These are phyloP conservation scores for Pseudonitzschia delicatissima DNA, from an alignment of 108 stramenopile species.

Conservation along the genomic window DNA sequence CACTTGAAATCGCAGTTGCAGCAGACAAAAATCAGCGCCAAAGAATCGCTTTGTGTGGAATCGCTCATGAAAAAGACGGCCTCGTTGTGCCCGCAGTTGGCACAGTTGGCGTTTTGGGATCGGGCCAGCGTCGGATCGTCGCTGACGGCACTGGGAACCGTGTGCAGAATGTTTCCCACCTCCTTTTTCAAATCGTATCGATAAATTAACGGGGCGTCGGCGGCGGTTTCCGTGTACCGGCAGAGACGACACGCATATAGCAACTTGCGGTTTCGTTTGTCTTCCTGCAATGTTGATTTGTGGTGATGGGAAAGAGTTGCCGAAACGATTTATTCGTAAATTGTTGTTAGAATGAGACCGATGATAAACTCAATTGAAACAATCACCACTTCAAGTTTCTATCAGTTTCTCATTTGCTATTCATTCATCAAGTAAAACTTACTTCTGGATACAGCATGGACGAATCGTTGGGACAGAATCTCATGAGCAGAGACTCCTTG, in stretches of 20 bases:
- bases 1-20: slow-evolving; percentile 90
- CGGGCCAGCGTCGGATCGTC: slow-evolving; percentile 91
- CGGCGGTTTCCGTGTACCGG: slow-evolving; percentile 68
- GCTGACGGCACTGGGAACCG: slow-evolving; percentile 72
- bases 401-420: background rate
- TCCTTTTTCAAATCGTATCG: slow-evolving; percentile 82
- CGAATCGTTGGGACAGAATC: slow-evolving; percentile 89
- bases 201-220: slow-evolving; percentile 71
- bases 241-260: slow-evolving; percentile 85
- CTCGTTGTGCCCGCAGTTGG: slow-evolving; percentile 85
- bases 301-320: background rate
- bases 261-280: slow-evolving; percentile 64
- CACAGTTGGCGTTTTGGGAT: slow-evolving; percentile 76
- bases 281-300: slow-evolving; percentile 47
- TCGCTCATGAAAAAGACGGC: slow-evolving; percentile 89
- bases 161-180: slow-evolving; percentile 80
- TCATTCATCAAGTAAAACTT: slow-evolving; percentile 13
- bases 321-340: background rate
- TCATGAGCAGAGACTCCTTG: slow-evolving; percentile 68
- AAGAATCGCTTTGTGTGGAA: slow-evolving; percentile 69
- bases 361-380: background rate
- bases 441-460: slow-evolving; percentile 91
- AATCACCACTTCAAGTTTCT: background rate
- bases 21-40: slow-evolving; percentile 91
- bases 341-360: background rate